Conservation (phyloP, 768 basidiomycete genomes). For the Lentinula raphanica region DNA sequence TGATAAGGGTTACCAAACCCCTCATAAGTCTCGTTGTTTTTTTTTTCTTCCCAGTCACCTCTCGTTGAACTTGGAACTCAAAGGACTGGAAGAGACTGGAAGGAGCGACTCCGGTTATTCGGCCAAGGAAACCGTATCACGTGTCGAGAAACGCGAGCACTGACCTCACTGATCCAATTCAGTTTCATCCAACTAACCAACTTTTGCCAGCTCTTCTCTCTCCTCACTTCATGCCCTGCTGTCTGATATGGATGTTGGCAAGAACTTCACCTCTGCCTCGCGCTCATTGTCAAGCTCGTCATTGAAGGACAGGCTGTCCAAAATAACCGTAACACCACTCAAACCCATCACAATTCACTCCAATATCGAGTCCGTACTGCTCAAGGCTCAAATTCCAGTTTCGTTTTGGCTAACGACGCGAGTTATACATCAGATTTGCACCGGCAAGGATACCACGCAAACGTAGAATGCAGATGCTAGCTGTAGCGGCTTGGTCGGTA, state of each 20-base stretch:
- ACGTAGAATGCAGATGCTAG: slow-evolving; percentile 83
- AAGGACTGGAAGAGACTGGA: too few species aligned
- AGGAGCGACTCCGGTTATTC: too few species aligned
- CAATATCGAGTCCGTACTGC: slow-evolving; percentile 62
- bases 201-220: too few species aligned
- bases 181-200: too few species aligned
- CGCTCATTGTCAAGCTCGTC: slow-evolving; percentile 57
- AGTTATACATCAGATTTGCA: slow-evolving; percentile 55
- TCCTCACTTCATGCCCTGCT: slow-evolving; percentile 1
- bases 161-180: background rate
- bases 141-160: background rate
- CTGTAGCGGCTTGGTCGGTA: slow-evolving; percentile 86
- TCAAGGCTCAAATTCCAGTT: background rate
- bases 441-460: slow-evolving; percentile 83
- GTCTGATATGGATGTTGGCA: slow-evolving; percentile 17
- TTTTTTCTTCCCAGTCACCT: too few species aligned
- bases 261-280: slow-evolving; percentile 31
- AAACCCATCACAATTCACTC: slow-evolving; percentile 59
- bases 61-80: too few species aligned
- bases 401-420: background rate
- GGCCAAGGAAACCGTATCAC: background rate
- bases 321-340: slow-evolving; percentile 52
- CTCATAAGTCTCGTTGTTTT: too few species aligned
- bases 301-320: slow-evolving; percentile 58
- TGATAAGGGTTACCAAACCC: too few species aligned